A percentile compares a stretch with the other conserved stretches of the same genome.
Evolutionary conservation across 2,329 filamentous ascomycete species (phyloP).

Genomic region (Fusarium verrucosum): DNA sequence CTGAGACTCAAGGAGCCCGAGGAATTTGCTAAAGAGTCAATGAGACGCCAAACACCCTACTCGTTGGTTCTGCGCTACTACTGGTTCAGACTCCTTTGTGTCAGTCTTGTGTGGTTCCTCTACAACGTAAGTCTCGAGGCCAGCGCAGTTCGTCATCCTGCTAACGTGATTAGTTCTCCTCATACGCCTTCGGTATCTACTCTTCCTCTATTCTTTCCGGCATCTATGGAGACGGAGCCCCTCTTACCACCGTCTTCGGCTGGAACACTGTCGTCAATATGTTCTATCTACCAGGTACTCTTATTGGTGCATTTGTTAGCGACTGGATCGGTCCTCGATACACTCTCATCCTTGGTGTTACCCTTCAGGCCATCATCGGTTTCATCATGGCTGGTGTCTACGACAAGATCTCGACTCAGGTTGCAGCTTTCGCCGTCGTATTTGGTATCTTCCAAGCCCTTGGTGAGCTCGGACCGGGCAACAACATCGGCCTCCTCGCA

Average conservation of each 20-base stretch:
- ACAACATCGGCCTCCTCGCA: conserved; percentile 89
- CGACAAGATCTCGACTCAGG: conserved; percentile 67
- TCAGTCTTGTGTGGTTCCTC: conserved; percentile 84
- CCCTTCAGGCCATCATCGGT: conserved; percentile 78
- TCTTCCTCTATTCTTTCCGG: conserved; percentile 76
- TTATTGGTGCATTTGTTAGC: conserved; percentile 78
- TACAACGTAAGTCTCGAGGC: conserved; percentile 66
- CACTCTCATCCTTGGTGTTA: conserved; percentile 76
- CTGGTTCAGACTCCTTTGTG: conserved; percentile 74
- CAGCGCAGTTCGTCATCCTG: accelerated
- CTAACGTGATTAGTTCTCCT: conserved; percentile 66
- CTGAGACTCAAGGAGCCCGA: conserved; percentile 80
- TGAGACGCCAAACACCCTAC: conserved; percentile 69
- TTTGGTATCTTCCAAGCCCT: conserved; percentile 53
- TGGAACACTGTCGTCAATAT: conserved; percentile 90
- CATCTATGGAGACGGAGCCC: conserved; percentile 66
- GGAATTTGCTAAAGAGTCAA: conserved; percentile 75
- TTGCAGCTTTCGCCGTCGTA: conserved; percentile 51
- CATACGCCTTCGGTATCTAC: conserved; percentile 88
- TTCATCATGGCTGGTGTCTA: conserved; percentile 91
- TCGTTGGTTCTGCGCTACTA: conserved; percentile 70
- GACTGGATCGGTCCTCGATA: conserved; percentile 83
- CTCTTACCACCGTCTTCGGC: conserved; percentile 81
- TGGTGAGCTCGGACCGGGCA: conserved; percentile 76
- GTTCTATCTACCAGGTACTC: conserved; percentile 87